These are phyloP conservation scores for Microcos paniculata DNA, from an alignment of 345 rosid species.

Conservation along the genomic window DNA sequence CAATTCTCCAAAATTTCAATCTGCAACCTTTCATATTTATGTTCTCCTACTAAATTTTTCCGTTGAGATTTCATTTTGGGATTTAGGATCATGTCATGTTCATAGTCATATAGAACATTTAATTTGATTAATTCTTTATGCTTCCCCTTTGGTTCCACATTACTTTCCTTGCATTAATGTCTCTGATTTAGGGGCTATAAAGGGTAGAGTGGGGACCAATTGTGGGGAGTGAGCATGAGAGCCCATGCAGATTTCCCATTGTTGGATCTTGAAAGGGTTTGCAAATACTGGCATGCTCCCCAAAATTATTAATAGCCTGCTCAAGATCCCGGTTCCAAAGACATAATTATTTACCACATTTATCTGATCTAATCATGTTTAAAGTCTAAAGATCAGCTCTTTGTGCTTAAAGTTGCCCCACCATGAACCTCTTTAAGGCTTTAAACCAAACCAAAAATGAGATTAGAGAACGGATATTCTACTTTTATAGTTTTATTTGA, in stretches of 20 bases:
- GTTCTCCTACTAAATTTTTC: background rate
- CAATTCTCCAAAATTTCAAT: conserved; percentile 20
- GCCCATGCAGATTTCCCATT: background rate
- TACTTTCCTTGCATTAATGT: background rate
- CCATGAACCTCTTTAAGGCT: background rate
- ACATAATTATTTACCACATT: background rate
- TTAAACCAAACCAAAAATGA: background rate
- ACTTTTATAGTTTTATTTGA: conserved; percentile 13
- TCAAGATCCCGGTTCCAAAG: background rate
- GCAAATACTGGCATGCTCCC: background rate
- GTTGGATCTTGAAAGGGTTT: background rate
- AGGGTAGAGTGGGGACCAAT: conserved; percentile 5
- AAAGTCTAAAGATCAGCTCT: conserved; percentile 4
- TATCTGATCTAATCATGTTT: background rate
- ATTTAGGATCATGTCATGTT: background rate
- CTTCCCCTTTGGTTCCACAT: background rate
- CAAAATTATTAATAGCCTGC: background rate
- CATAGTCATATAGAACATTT: background rate
- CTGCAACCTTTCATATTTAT: background rate
- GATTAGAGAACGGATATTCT: background rate
- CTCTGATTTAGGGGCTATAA: background rate
- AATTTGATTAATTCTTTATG: background rate
- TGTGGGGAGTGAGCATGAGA: background rate
- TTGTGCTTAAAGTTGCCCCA: background rate
- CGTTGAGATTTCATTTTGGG: background rate